These are phyloP conservation scores for Erodium trifolium DNA, from an alignment of 441 rosid species.

Conservation along the genomic window DNA sequence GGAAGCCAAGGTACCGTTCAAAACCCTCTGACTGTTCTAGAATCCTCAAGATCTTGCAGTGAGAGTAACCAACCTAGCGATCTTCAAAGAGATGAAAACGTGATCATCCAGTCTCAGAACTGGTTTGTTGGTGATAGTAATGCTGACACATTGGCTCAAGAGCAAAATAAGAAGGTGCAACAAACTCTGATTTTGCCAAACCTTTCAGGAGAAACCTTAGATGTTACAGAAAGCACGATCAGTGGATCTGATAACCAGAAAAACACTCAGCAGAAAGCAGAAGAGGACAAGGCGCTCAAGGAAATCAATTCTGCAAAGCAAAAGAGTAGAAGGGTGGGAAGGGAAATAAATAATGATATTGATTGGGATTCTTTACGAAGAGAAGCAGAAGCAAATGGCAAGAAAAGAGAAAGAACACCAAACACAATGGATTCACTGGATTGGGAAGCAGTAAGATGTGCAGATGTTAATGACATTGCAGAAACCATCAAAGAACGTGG, in stretches of 20 bases:
- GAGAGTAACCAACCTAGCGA: constrained; percentile 27
- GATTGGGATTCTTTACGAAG: constrained; percentile 83
- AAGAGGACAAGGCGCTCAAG: constrained; percentile 28
- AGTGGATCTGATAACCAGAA: constrained; percentile 25
- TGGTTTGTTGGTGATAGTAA: constrained; percentile 22
- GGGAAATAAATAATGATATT: constrained; percentile 37
- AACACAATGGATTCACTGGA: constrained; percentile 72
- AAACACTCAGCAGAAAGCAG: constrained; percentile 26
- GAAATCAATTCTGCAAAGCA: constrained; percentile 32
- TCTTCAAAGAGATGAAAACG: constrained; percentile 26
- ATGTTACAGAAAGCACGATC: constrained; percentile 33
- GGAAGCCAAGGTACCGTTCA: constrained; percentile 23
- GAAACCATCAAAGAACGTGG: constrained; percentile 77
- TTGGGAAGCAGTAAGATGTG: constrained; percentile 73
- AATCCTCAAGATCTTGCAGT: constrained; percentile 25
- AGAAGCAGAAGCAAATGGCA: constrained; percentile 34
- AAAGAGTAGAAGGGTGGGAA: constrained; percentile 39
- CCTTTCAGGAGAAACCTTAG: constrained; percentile 28
- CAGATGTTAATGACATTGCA: constrained; percentile 45
- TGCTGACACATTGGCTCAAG: constrained; percentile 22
- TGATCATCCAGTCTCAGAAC: constrained; percentile 21
- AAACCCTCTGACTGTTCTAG: constrained; percentile 19
- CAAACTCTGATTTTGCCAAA: constrained; percentile 15
- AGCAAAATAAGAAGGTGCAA: constrained; percentile 23
- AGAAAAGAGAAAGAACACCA: constrained; percentile 43